phyloP scores from a whole-genome alignment of 2,329 filamentous ascomycete species.

The Sclerotinia nivalis region DNA sequence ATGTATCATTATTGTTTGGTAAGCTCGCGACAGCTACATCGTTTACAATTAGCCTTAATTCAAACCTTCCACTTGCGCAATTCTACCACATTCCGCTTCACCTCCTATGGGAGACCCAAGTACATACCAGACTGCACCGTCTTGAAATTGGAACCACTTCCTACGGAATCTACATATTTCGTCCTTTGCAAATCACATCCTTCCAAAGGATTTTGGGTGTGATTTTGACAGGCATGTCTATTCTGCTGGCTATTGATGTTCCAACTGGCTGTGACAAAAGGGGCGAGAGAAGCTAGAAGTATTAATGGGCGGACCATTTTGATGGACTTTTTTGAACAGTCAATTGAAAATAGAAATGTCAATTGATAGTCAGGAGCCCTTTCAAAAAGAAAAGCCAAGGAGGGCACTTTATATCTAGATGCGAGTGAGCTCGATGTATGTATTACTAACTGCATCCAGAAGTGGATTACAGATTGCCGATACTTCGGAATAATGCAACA shows the following conservation, averaged over 20 bases:
- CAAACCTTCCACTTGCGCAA: not conserved
- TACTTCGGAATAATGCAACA: conserved; percentile 14
- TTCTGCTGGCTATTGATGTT: conserved; percentile 32
- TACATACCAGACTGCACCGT: conserved; percentile 37
- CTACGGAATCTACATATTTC: conserved; percentile 30
- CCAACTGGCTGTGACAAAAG: conserved; percentile 30
- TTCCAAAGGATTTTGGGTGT: conserved; percentile 31
- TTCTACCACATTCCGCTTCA: not conserved
- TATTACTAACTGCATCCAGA: not conserved
- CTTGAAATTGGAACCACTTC: conserved; percentile 28
- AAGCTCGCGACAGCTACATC: conserved; percentile 33
- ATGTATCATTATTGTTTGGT: conserved; percentile 38
- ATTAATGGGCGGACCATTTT: conserved; percentile 14
- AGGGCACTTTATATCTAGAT: conserved; percentile 2
- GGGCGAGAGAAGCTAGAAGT: conserved; percentile 16
- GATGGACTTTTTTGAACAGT: not conserved
- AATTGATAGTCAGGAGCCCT: not conserved
- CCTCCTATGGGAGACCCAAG: not conserved
- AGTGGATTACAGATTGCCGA: not conserved
- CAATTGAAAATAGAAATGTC: not conserved
- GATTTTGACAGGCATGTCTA: conserved; percentile 31
- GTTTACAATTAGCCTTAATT: conserved; percentile 22
- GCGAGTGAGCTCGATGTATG: not conserved
- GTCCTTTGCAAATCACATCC: conserved; percentile 35
- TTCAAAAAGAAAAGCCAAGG: no score